Evolutionary conservation across 768 basidiomycete species (phyloP).

Genomic region (Xanthoconium stramineum): DNA sequence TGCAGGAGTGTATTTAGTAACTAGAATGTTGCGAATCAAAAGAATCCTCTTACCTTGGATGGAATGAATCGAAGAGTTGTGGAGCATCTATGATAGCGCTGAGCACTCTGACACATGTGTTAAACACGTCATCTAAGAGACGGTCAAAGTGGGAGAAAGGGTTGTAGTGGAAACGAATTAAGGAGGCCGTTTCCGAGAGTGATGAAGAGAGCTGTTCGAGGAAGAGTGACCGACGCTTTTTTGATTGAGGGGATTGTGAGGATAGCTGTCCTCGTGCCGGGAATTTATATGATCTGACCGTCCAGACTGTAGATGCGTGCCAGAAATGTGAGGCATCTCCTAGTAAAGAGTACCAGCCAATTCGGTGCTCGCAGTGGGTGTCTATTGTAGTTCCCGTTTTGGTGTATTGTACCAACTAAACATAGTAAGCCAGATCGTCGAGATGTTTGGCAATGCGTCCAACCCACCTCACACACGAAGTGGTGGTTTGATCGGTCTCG

Average conservation of each 20-base stretch:
- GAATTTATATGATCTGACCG: not conserved
- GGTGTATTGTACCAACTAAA: not conserved
- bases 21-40: not conserved
- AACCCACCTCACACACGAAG: constrained; percentile 89
- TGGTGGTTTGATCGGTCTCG: constrained; percentile 93
- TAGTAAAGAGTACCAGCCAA: too few relatives aligned
- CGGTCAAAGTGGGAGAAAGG: not conserved
- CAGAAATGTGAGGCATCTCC: not conserved
- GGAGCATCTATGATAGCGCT: not conserved
- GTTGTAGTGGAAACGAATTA: constrained; percentile 5
- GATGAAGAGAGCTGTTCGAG: not conserved
- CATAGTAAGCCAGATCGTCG: constrained; percentile 62
- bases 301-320: not conserved
- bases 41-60: constrained; percentile 16
- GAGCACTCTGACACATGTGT: constrained; percentile 2
- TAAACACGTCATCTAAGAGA: not conserved
- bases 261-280: not conserved
- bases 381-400: not conserved
- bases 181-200: not conserved
- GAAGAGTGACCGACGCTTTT: not conserved
- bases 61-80: constrained; percentile 8
- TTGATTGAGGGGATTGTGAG: not conserved
- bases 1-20: constrained; percentile 2
- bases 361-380: not conserved
- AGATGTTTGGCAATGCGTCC: constrained; percentile 82